Evolutionary conservation across 352 stramenopile genomes (phyloP), one percentile per base, ranked within the genome.

Genomic region (Vaucheria bursata): DNA sequence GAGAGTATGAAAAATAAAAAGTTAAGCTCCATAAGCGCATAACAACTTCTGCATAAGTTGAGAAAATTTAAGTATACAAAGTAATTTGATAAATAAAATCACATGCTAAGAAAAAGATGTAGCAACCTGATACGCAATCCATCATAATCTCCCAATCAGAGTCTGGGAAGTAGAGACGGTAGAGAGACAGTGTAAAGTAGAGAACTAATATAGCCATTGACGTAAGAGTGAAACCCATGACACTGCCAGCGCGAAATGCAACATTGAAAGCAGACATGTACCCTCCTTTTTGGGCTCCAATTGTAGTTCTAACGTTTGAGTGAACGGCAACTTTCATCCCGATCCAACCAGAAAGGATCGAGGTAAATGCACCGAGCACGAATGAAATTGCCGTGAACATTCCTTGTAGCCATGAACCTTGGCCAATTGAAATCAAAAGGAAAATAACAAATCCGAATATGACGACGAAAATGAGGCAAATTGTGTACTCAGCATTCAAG

Each of bases 311-410:
- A 5, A 97, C 95, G 87, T 99, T 99, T 74, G 94, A 94, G 88
- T 97, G 98, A 25, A 98, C 96, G 33, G 96, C 96, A 38, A 99
- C 77, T 89, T 97, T 98, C 96, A 99, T 99, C 74, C 96, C 96
- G 84, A 99, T 92, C 88, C 98, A 98, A 76, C 96, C 96, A 65
- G 92, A 92, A 33, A 92, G 87, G 88, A 98, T 98, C 53, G 95
- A 99, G 74, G 95, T 98, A 71, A 97, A 85, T 68, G 94, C 96
- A 84, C 96, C 96, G 34, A 99, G 88, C n/a, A 97, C 87, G 85
- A 99, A 99, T 31, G 93, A 93, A 59, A 97, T 89, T 4, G 93
- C 89, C 36, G 95, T 99, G 74, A 98, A 91, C 38, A 90, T 87
- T 76, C 95, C 95, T 80, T 94, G 88, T 0, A 90, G 88, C 86